phyloP scores from a whole-genome alignment of 1,284 basidiomycete genomes.

The Puccinia hordei region DNA sequence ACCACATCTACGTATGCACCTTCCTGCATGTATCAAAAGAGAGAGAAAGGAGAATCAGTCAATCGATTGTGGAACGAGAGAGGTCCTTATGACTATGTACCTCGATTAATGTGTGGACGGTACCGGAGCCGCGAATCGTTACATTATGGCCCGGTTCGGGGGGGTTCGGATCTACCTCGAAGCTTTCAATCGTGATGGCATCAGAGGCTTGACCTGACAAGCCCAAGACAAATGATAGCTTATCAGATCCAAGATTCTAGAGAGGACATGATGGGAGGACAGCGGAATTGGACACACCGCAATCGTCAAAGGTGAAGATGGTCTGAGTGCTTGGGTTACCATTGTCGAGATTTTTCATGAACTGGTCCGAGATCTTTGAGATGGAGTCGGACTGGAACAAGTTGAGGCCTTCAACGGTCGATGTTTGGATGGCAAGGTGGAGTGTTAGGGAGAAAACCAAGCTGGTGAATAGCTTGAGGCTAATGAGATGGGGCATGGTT shows the following conservation, averaged over 20 bases:
- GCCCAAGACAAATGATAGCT: neutral
- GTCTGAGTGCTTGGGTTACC: neutral
- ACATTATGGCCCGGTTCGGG: constrained; percentile 78
- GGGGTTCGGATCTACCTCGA: constrained; percentile 64
- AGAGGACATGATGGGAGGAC: neutral
- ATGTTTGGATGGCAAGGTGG: neutral
- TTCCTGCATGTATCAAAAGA: constrained; percentile 64
- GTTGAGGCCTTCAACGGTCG: neutral
- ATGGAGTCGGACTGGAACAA: constrained; percentile 32
- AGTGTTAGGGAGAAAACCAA: neutral
- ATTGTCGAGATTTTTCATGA: constrained; percentile 28
- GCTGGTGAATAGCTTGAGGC: neutral
- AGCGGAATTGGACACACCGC: constrained; percentile 22
- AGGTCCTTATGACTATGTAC: constrained; percentile 61
- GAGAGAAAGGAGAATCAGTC: neutral
- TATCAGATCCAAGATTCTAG: neutral
- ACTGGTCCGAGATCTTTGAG: constrained; percentile 17
- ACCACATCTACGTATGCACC: constrained; percentile 84
- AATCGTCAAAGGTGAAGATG: constrained; percentile 25
- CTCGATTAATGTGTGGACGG: constrained; percentile 67
- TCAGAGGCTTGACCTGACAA: constrained; percentile 20
- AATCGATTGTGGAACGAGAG: neutral
- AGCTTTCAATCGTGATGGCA: constrained; percentile 41
- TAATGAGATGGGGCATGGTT: neutral
- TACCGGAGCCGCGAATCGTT: constrained; percentile 74